A percentile compares a stretch with the other conserved stretches of the same genome.
These are phyloP conservation scores for Penicillium sp. DNA, from an alignment of 2,329 filamentous ascomycete genomes.

Conservation along the genomic window DNA sequence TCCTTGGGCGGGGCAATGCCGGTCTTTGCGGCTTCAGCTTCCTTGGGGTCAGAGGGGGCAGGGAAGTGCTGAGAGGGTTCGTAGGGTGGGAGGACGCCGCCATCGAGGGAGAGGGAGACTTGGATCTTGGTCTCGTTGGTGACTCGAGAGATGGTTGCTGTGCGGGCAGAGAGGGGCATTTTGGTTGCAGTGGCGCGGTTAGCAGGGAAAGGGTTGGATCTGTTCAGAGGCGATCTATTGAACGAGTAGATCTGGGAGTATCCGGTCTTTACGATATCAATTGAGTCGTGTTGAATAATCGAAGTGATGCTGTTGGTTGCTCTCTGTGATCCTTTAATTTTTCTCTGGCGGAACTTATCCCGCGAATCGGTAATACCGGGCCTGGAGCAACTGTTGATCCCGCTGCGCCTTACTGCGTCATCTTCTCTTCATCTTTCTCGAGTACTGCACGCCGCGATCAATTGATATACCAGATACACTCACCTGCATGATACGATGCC, in stretches of 20 bases:
- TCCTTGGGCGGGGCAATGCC: constrained; percentile 46
- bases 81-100: constrained; percentile 64
- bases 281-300: constrained; percentile 14
- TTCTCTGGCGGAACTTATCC: constrained; percentile 14
- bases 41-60: constrained; percentile 61
- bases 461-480: neutral
- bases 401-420: constrained; percentile 10
- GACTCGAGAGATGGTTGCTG: constrained; percentile 79
- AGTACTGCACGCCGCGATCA: neutral
- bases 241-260: neutral
- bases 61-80: constrained; percentile 60
- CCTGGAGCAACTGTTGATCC: constrained; percentile 21
- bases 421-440: neutral
- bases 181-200: neutral
- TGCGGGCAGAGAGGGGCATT: constrained; percentile 62
- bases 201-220: neutral
- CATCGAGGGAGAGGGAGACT: constrained; percentile 89
- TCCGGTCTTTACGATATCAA: neutral
- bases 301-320: constrained; percentile 6
- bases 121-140: constrained; percentile 99
- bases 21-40: constrained; percentile 55
- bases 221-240: neutral
- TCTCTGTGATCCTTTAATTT: constrained; percentile 1
- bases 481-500: constrained; percentile 39
- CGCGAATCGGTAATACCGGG: constrained; percentile 14